Evolutionary conservation across 257 asterid species (phyloP).

Genomic region (Perilla frutescens): DNA sequence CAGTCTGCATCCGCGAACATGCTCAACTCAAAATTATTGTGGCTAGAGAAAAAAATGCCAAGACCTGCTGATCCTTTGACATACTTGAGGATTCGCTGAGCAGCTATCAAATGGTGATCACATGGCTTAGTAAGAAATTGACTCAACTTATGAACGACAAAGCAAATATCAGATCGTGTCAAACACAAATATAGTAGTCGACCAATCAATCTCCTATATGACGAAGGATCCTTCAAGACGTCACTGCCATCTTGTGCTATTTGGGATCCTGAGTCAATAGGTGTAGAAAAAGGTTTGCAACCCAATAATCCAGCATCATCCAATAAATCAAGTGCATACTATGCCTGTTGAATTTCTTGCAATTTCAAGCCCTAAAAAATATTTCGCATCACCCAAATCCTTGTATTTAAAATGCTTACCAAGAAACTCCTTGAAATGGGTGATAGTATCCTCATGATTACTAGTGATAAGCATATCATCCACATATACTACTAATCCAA

Average conservation of each 20-base stretch:
- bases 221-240: not conserved
- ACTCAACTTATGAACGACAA: not conserved
- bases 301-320: too few relatives aligned
- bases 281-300: not conserved
- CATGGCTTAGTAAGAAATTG: not conserved
- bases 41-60: too few relatives aligned
- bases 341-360: not conserved
- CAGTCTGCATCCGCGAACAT: not conserved
- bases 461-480: too few relatives aligned
- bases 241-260: not conserved
- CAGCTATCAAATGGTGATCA: not conserved
- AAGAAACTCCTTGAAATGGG: too few relatives aligned
- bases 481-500: too few relatives aligned
- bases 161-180: not conserved
- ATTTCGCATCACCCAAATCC: too few relatives aligned
- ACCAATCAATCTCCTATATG: not conserved
- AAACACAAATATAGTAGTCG: not conserved
- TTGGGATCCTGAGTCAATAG: not conserved
- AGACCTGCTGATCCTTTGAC: not conserved
- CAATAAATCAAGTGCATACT: too few relatives aligned
- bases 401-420: too few relatives aligned
- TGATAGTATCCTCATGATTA: too few relatives aligned
- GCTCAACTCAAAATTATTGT: not conserved
- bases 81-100: not conserved
- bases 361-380: too few relatives aligned